Evolutionary conservation across 2,329 filamentous ascomycete genomes (phyloP).

Genomic region (Anthostomella pinea): DNA sequence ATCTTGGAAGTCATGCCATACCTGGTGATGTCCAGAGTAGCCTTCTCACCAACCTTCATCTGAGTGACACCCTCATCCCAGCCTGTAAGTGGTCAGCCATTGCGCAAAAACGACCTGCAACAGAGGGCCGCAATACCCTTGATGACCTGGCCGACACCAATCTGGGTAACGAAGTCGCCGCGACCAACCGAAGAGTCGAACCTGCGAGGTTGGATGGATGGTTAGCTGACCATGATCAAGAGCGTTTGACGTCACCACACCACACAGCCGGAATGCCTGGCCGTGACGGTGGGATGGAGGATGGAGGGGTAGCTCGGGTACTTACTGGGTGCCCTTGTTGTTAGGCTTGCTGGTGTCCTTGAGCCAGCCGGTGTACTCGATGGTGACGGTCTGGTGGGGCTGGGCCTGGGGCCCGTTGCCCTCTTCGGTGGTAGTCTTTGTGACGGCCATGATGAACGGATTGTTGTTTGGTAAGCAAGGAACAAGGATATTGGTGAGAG

Average conservation of each 20-base stretch:
- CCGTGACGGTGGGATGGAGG: constrained; percentile 5
- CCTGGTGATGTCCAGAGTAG: constrained; percentile 77
- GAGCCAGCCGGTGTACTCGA: constrained; percentile 89
- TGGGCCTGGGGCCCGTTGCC: constrained; percentile 63
- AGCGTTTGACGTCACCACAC: constrained; percentile 11
- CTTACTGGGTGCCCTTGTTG: constrained; percentile 71
- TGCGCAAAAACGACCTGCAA: constrained; percentile 2
- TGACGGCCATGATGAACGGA: constrained; percentile 64
- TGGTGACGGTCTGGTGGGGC: constrained; percentile 70
- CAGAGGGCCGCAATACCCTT: constrained; percentile 63
- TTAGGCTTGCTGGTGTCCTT: constrained; percentile 61
- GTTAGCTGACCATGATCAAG: constrained; percentile 14
- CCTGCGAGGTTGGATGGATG: constrained; percentile 46
- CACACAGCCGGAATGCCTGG: constrained; percentile 1
- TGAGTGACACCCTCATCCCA: constrained; percentile 82
- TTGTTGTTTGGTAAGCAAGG: constrained; percentile 10
- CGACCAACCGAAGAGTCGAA: constrained; percentile 85
- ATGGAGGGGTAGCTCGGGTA: constrained; percentile 20
- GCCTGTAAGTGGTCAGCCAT: constrained; percentile 44
- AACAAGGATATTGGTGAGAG: too few relatives aligned
- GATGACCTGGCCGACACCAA: constrained; percentile 84
- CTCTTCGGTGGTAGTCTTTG: constrained; percentile 59
- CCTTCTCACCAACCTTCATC: constrained; percentile 91
- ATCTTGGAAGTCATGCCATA: constrained; percentile 36
- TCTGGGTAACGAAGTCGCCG: constrained; percentile 71